phyloP scores from a whole-genome alignment of 805 yeast genomes.

The Candida silvatica region DNA sequence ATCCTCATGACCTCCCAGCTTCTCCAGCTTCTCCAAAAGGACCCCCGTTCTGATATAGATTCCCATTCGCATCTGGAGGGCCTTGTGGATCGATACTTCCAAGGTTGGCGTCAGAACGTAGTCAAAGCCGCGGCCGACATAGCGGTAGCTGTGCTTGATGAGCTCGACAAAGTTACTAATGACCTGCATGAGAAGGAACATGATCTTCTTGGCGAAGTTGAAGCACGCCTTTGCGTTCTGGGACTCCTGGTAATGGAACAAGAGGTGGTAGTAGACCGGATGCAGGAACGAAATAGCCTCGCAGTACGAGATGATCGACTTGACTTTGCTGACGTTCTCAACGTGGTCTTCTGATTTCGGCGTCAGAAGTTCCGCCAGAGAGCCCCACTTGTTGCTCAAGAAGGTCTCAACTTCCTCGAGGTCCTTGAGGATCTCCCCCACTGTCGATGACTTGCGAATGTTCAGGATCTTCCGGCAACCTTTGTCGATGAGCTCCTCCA shows the following conservation, averaged over 20 bases:
- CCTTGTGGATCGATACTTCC: slow-evolving; percentile 30
- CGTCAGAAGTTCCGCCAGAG: slow-evolving; percentile 19
- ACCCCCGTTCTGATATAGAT: not conserved
- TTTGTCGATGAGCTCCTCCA: slow-evolving; percentile 23
- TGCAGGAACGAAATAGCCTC: slow-evolving; percentile 26
- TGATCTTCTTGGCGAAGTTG: slow-evolving; percentile 28
- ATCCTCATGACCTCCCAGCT: not conserved
- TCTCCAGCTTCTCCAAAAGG: no score
- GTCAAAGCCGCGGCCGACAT: slow-evolving; percentile 30
- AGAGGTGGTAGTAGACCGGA: slow-evolving; percentile 33
- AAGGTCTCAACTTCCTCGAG: slow-evolving; percentile 30
- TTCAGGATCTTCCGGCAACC: slow-evolving; percentile 31
- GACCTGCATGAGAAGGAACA: slow-evolving; percentile 23
- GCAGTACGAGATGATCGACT: slow-evolving; percentile 14
- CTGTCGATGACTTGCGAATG: slow-evolving; percentile 28
- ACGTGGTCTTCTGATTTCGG: slow-evolving; percentile 12
- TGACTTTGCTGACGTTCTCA: slow-evolving; percentile 16
- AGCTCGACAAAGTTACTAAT: slow-evolving; percentile 28
- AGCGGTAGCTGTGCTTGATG: slow-evolving; percentile 19
- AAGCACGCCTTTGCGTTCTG: slow-evolving; percentile 26
- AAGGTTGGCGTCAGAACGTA: slow-evolving; percentile 28
- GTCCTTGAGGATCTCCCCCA: slow-evolving; percentile 28
- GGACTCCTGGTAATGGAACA: slow-evolving; percentile 27
- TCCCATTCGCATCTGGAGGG: slow-evolving; percentile 20
- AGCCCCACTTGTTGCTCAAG: slow-evolving; percentile 24